Evolutionary conservation across 1,284 basidiomycete genomes (phyloP), one percentile per base, ranked within the genome.

Genomic region (Marasmius fiardii): DNA sequence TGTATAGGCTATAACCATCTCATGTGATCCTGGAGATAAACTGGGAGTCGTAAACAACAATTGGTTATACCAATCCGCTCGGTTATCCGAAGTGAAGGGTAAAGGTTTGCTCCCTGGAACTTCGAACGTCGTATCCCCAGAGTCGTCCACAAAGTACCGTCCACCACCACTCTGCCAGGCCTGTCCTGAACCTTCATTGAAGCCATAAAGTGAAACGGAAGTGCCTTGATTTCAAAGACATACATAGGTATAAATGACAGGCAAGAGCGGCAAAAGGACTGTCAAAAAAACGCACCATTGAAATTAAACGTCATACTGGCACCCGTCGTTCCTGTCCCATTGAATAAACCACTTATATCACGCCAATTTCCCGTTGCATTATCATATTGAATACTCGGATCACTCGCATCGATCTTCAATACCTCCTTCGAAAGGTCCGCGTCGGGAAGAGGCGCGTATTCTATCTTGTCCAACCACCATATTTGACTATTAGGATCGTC

Each of bases 381-480:
- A 31, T 49, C 47, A 20, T 49, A 49, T 33, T 26, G 23, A 8
- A 49, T 49, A 31, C 47, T 49, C 28, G 47, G 47, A 16, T 49
- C 47, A n/a, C 47, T 49, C 12, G 24, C 47, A 33, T 49, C 47
- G 26, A 49, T 33, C 31, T 49, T 49, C 23, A 49, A 31, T 14
- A 49, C 47, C 26, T 49, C n/a, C n/a, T n/a, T n/a, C n/a, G n/a
- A n/a, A n/a, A n/a, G n/a, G n/a, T n/a, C n/a, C n/a, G n/a, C n/a
- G n/a, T n/a, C 24, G 44, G 44, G 44, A 11, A 16, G 5, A 24
- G 44, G 44, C 5, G 28, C 44, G 44, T 47, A 47, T 47, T 47
- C 44, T 24, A 47, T 33, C 47, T 33, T 49, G 47, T 49, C 47
- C 12, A 49, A 20, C 47, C 47, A 49, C n/a, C 24, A 49, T 26